These are phyloP conservation scores for Stropharia rugosoannulata DNA, from an alignment of 768 basidiomycete species.

Conservation along the genomic window DNA sequence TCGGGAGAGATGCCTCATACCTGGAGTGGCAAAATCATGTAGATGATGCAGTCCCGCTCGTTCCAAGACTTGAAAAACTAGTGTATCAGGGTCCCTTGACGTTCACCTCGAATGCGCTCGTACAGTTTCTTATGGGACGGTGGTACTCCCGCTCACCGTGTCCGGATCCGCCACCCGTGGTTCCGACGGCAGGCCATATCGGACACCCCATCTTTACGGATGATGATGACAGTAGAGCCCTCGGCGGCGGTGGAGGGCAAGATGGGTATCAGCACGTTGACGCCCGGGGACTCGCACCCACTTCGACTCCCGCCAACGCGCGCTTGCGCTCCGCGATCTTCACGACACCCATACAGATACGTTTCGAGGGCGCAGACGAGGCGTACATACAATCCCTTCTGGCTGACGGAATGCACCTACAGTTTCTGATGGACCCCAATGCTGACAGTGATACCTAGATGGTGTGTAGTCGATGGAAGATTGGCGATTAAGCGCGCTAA, in stretches of 20 bases:
- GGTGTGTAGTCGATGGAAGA: background rate
- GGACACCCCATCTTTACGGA: background rate
- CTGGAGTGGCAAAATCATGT: background rate
- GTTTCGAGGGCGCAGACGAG: constrained; percentile 10
- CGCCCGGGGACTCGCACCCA: background rate
- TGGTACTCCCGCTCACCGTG: constrained; percentile 4
- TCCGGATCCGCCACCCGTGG: too few species aligned
- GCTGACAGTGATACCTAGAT: background rate
- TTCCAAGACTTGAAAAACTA: constrained; percentile 11
- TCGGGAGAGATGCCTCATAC: background rate
- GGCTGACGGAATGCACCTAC: constrained; percentile 16
- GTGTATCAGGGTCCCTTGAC: constrained; percentile 17
- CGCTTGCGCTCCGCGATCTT: constrained; percentile 13
- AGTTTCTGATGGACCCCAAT: constrained; percentile 12
- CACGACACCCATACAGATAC: constrained; percentile 14
- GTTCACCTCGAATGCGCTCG: constrained; percentile 13
- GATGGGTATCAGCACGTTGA: background rate
- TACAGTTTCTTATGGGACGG: constrained; percentile 11
- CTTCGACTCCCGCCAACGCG: background rate
- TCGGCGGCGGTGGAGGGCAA: background rate
- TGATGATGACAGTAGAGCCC: background rate
- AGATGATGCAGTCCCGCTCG: background rate
- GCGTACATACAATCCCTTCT: constrained; percentile 5
- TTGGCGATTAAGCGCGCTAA: too few species aligned
- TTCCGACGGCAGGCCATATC: background rate